Conservation (phyloP, 1,284 basidiomycete genomes). For the Sutorius eximius region DNA sequence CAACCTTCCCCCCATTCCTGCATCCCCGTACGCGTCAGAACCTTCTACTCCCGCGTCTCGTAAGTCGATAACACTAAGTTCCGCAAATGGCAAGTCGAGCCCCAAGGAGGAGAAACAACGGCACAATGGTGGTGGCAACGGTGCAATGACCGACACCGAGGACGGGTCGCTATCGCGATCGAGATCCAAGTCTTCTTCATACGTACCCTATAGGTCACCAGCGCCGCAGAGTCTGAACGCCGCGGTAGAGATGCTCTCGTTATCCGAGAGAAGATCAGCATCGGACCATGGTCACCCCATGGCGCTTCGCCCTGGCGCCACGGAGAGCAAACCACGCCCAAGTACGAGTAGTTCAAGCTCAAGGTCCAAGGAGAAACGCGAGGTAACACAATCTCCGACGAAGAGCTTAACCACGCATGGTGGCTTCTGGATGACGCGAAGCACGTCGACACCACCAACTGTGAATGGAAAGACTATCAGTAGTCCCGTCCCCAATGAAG, state of each 20-base stretch:
- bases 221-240: conserved; percentile 58
- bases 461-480: conserved; percentile 65
- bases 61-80: conserved; percentile 28
- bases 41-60: conserved; percentile 37
- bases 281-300: conserved; percentile 36
- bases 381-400: conserved; percentile 42
- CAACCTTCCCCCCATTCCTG: conserved; percentile 39
- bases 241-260: conserved; percentile 54
- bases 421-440: conserved; percentile 36
- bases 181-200: conserved; percentile 49
- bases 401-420: conserved; percentile 39
- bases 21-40: conserved; percentile 38
- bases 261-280: conserved; percentile 42
- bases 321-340: conserved; percentile 32
- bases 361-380: conserved; percentile 33
- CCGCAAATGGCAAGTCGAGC: conserved; percentile 31
- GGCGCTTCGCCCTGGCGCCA: conserved; percentile 13
- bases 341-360: conserved; percentile 35
- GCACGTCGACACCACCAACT: conserved; percentile 41
- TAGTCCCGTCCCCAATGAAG: conserved; percentile 61
- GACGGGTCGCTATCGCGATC: conserved; percentile 33
- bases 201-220: conserved; percentile 46
- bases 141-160: conserved; percentile 29
- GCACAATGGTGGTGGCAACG: conserved; percentile 13
- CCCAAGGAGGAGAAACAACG: conserved; percentile 30